A percentile compares a stretch with the other conserved stretches of the same genome.
phyloP scores from a whole-genome alignment of 2,329 filamentous ascomycete species.

The Ophiostoma ips region DNA sequence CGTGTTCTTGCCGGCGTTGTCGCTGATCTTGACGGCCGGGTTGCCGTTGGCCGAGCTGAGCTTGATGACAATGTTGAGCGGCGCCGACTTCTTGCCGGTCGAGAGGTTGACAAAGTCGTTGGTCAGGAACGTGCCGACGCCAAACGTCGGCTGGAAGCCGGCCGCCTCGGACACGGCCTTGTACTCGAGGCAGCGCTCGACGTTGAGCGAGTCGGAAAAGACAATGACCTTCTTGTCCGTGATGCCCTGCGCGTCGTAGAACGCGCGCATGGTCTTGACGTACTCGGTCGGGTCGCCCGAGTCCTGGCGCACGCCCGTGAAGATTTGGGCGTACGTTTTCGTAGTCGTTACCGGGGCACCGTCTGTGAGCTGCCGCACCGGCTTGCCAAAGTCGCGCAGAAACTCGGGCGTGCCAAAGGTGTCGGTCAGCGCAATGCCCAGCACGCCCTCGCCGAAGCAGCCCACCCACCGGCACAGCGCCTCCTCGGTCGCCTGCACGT shows the following conservation, averaged over 20 bases:
- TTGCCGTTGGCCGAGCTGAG: slow-evolving; percentile 70
- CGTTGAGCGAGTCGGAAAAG: slow-evolving; percentile 89
- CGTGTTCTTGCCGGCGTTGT: slow-evolving; percentile 89
- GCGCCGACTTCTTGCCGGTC: slow-evolving; percentile 69
- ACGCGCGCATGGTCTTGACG: slow-evolving; percentile 62
- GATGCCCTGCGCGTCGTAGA: slow-evolving; percentile 66
- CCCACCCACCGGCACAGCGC: slow-evolving; percentile 80
- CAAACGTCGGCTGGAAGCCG: slow-evolving; percentile 78
- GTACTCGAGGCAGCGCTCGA: slow-evolving; percentile 83
- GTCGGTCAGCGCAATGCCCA: slow-evolving; percentile 85
- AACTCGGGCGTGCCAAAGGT: slow-evolving; percentile 91
- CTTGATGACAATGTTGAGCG: slow-evolving; percentile 97
- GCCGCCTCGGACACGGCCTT: slow-evolving; percentile 67
- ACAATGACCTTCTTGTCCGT: slow-evolving; percentile 76
- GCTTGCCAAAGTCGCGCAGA: slow-evolving; percentile 66
- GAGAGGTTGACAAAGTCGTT: slow-evolving; percentile 73
- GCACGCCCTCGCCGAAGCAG: slow-evolving; percentile 73
- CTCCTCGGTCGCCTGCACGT: slow-evolving; percentile 68
- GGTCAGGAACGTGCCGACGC: slow-evolving; percentile 88
- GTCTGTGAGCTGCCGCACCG: slow-evolving; percentile 34
- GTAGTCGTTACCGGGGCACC: too few relatives aligned
- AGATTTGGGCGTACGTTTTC: slow-evolving; percentile 66
- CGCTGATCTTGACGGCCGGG: slow-evolving; percentile 76
- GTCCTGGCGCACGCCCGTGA: slow-evolving; percentile 76
- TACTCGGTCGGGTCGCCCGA: slow-evolving; percentile 76